A percentile compares a stretch with the other conserved stretches of the same genome.
Conservation (phyloP, 495 filamentous ascomycete genomes). For the Podospora tetraspora region DNA sequence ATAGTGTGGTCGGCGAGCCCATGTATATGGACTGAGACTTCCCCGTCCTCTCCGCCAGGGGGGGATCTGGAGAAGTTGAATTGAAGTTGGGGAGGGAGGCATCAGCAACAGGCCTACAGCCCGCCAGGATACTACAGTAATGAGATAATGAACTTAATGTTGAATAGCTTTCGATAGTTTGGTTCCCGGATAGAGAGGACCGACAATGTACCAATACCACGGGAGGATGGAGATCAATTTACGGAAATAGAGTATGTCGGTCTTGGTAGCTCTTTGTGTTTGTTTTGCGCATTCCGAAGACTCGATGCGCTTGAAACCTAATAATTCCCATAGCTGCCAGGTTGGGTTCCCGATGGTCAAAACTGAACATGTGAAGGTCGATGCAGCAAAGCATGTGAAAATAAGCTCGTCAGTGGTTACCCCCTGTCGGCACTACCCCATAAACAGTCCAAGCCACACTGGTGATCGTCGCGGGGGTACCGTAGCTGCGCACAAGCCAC, state of each 20-base stretch:
- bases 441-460: not conserved
- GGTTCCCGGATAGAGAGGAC: not conserved
- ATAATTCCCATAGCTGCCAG: not conserved
- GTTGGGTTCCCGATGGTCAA: not conserved
- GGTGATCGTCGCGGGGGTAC: not conserved
- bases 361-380: not conserved
- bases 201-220: not conserved
- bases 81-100: not conserved
- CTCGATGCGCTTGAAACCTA: not conserved
- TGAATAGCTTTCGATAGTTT: not conserved
- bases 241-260: not conserved
- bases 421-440: not conserved
- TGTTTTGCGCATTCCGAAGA: not conserved
- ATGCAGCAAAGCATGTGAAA: no score
- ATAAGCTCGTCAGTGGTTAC: not conserved
- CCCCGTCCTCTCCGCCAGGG: not conserved
- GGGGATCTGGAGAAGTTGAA: not conserved
- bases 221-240: not conserved
- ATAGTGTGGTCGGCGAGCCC: slow-evolving; percentile 34
- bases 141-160: not conserved
- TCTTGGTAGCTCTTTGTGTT: not conserved
- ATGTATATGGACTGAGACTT: slow-evolving; percentile 36
- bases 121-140: not conserved
- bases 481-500: not conserved
- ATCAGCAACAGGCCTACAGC: not conserved